phyloP scores from a whole-genome alignment of 306 rosid genomes.

The Luffa acutangula region DNA sequence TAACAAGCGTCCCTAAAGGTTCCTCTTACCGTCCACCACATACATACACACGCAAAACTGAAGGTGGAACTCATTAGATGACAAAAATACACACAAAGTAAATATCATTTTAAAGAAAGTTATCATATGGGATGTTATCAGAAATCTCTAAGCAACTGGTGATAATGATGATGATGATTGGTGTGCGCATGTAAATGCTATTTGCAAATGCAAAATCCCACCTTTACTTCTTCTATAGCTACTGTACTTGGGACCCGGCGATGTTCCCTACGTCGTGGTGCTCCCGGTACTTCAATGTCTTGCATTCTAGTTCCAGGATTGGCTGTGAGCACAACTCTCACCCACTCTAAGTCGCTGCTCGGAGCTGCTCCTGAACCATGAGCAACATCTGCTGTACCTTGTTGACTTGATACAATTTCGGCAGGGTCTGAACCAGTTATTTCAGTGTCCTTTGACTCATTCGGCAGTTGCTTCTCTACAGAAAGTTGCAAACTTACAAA shows the following conservation, averaged over 20 bases:
- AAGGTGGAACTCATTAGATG: background rate
- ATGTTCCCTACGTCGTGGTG: conserved; percentile 80
- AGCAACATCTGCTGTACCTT: conserved; percentile 14
- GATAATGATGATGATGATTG: background rate
- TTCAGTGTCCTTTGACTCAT: conserved; percentile 27
- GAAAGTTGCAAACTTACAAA: conserved; percentile 49
- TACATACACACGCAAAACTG: background rate
- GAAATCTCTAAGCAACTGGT: background rate
- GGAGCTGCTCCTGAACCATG: conserved; percentile 29
- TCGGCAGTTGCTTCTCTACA: conserved; percentile 35
- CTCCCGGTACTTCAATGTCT: conserved; percentile 72
- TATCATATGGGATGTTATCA: background rate
- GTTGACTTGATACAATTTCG: conserved; percentile 13
- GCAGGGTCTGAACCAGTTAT: conserved; percentile 17
- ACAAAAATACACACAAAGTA: background rate
- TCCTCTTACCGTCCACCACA: background rate
- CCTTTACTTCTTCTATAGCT: conserved; percentile 98
- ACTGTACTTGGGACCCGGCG: conserved; percentile 97
- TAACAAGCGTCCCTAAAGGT: background rate
- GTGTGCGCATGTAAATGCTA: background rate
- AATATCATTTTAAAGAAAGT: background rate
- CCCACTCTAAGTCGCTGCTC: conserved; percentile 67
- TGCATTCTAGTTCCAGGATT: conserved; percentile 84
- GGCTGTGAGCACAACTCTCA: conserved; percentile 67
- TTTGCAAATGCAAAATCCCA: conserved; percentile 23